These are phyloP conservation scores for Hygrophila difformis DNA, from an alignment of 257 asterid species.

Conservation along the genomic window DNA sequence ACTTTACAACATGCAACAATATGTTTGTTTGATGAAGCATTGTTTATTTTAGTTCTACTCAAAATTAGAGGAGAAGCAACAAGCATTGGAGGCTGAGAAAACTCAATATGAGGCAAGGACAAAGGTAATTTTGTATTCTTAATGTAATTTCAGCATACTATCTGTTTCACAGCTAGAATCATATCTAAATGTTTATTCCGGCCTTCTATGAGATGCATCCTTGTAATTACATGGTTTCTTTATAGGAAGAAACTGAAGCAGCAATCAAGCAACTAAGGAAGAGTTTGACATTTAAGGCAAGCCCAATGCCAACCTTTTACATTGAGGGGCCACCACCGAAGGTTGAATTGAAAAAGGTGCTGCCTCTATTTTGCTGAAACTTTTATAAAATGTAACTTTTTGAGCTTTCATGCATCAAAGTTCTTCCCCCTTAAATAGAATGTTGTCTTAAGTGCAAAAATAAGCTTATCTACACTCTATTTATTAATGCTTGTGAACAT, in stretches of 20 bases:
- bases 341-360: conserved; percentile 71
- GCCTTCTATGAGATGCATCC: conserved; percentile 3
- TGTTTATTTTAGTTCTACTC: conserved; percentile 43
- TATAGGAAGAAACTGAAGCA: conserved; percentile 66
- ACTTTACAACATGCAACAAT: too few species aligned
- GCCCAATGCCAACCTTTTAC: conserved; percentile 92
- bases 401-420: conserved; percentile 1
- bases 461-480: neutral
- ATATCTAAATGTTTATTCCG: neutral
- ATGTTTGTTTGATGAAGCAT: conserved; percentile 1
- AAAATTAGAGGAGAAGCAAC: conserved; percentile 78
- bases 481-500: conserved; percentile 1
- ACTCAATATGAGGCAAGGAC: conserved; percentile 55
- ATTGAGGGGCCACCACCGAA: conserved; percentile 81
- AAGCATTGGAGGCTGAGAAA: conserved; percentile 74
- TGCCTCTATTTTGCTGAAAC: conserved; percentile 9
- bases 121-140: conserved; percentile 39
- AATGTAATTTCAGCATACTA: neutral
- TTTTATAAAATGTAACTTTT: neutral
- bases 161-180: neutral
- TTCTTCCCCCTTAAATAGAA: neutral
- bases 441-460: conserved; percentile 2
- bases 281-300: conserved; percentile 69
- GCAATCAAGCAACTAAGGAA: conserved; percentile 74
- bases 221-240: conserved; percentile 7